Conservation (phyloP, 345 rosid species). For the Melaleuca quinquenervia region DNA sequence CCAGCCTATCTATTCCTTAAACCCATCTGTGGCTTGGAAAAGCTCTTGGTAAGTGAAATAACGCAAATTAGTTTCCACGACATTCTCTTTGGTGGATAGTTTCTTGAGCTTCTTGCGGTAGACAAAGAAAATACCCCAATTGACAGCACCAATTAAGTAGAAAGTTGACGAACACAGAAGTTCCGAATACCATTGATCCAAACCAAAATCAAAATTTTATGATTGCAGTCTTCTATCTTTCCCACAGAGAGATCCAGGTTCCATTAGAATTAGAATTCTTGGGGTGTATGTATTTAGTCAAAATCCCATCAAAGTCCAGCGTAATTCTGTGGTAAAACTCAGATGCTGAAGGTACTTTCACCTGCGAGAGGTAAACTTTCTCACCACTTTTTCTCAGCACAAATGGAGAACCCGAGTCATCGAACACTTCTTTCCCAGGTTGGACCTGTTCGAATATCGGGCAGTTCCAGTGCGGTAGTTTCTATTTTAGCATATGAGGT, state of each 20-base stretch:
- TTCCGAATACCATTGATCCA: neutral
- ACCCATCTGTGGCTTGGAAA: conserved; percentile 16
- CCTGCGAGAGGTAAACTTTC: neutral
- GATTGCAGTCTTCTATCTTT: neutral
- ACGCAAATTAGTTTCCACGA: conserved; percentile 3
- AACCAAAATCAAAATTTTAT: neutral
- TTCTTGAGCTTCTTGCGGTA: neutral
- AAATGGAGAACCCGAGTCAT: conserved; percentile 13
- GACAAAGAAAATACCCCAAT: conserved; percentile 1
- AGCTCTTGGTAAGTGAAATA: conserved; percentile 22
- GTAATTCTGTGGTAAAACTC: conserved; percentile 11
- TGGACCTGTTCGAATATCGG: neutral
- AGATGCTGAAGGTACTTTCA: neutral
- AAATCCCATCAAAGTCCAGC: conserved; percentile 28
- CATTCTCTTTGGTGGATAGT: neutral
- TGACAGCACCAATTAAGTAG: neutral
- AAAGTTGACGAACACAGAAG: conserved; percentile 11
- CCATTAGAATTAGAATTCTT: neutral
- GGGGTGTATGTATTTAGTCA: conserved; percentile 7
- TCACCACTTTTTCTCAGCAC: conserved; percentile 3
- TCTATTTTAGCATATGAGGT: neutral
- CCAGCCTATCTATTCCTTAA: conserved; percentile 23
- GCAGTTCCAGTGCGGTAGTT: neutral
- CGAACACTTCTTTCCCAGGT: conserved; percentile 11
- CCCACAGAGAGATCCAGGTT: conserved; percentile 1